Evolutionary conservation across 352 stramenopile species (phyloP).

Genomic region (Lagenidium sp.): DNA sequence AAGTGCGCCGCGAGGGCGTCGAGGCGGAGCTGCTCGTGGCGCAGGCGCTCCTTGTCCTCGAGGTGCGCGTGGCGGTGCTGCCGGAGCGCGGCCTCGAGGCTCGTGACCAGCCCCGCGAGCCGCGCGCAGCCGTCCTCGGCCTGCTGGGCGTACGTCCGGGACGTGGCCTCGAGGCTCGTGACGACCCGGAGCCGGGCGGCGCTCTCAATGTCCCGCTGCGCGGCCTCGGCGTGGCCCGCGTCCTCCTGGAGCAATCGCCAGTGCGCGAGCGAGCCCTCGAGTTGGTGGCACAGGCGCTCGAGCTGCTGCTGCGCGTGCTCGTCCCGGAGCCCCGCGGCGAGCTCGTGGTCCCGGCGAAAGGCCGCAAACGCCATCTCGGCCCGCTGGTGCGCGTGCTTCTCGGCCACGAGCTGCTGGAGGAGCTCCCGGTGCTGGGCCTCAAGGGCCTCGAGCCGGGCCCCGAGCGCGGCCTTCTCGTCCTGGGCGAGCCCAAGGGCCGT

Average conservation of each 20-base stretch:
- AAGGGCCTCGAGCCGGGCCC: conserved; percentile 15
- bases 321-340: conserved; percentile 21
- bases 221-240: conserved; percentile 22
- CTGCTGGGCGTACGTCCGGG: conserved; percentile 34
- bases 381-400: conserved; percentile 20
- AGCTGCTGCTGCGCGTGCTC: conserved; percentile 38
- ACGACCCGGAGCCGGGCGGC: conserved; percentile 53
- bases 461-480: conserved; percentile 17
- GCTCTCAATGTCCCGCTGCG: conserved; percentile 33
- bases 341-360: conserved; percentile 26
- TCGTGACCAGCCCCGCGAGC: conserved; percentile 32
- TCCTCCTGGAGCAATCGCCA: conserved; percentile 39
- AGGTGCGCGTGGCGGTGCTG: conserved; percentile 43
- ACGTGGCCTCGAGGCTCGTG: conserved; percentile 45
- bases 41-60: conserved; percentile 66
- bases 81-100: conserved; percentile 41
- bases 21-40: conserved; percentile 57
- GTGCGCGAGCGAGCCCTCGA: conserved; percentile 40
- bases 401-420: conserved; percentile 9
- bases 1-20: conserved; percentile 51
- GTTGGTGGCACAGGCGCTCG: conserved; percentile 33
- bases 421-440: conserved; percentile 24
- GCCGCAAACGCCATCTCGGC: conserved; percentile 18
- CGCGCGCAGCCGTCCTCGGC: conserved; percentile 55
- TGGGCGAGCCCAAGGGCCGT: conserved; percentile 18